These are phyloP conservation scores for Neurospora terricola DNA, from an alignment of 495 filamentous ascomycete genomes.

Conservation along the genomic window DNA sequence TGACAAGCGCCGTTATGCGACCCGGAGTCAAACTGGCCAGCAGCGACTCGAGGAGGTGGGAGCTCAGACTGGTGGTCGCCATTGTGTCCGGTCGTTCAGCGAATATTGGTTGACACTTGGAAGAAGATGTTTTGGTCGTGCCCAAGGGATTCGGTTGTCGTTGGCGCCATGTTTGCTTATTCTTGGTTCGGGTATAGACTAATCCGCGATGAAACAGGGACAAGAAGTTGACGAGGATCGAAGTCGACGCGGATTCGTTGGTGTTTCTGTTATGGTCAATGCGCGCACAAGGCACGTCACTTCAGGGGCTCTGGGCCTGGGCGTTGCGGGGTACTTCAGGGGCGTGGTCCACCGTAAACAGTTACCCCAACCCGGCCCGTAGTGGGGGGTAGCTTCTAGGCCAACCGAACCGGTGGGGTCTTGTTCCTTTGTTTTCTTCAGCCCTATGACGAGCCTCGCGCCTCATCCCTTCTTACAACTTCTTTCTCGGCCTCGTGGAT, in stretches of 20 bases:
- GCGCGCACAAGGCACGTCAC: neutral
- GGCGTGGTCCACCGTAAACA: neutral
- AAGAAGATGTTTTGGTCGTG: neutral
- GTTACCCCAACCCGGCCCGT: neutral
- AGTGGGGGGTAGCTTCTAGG: neutral
- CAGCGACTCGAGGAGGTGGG: constrained; percentile 17
- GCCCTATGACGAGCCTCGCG: neutral
- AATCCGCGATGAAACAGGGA: neutral
- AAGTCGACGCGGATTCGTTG: neutral
- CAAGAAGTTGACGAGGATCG: neutral
- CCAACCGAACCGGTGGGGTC: neutral
- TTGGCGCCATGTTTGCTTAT: neutral
- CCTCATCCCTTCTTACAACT: neutral
- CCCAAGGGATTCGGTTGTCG: neutral
- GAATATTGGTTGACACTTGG: neutral
- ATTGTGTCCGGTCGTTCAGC: neutral
- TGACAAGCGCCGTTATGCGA: constrained; percentile 5
- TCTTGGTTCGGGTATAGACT: neutral
- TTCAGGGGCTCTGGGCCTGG: neutral
- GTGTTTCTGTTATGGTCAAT: neutral
- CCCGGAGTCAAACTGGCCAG: constrained; percentile 13
- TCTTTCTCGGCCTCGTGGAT: neutral
- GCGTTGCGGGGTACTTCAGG: neutral
- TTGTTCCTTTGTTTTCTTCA: neutral
- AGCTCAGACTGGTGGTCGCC: constrained; percentile 11